phyloP scores from a whole-genome alignment of 2,329 filamentous ascomycete genomes.

The Nemania diffusa region DNA sequence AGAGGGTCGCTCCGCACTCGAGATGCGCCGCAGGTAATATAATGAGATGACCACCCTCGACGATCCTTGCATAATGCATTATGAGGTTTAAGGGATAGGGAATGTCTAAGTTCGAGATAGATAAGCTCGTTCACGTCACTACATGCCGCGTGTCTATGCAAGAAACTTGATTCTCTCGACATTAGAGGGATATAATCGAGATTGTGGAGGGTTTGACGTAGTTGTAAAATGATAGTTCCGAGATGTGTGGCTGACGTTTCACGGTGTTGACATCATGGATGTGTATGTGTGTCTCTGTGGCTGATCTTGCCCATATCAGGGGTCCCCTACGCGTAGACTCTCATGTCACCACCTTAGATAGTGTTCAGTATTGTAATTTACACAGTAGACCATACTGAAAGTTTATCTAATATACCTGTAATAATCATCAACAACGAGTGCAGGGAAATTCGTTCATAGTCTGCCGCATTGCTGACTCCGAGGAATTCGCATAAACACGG shows the following conservation, averaged over 20 bases:
- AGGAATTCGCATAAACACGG: conserved; percentile 46
- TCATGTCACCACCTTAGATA: neutral
- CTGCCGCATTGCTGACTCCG: conserved; percentile 49
- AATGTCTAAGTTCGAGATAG: neutral
- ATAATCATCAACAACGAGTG: neutral
- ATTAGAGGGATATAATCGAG: conserved; percentile 24
- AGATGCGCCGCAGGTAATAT: conserved; percentile 12
- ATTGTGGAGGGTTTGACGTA: conserved; percentile 34
- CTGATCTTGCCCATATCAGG: conserved; percentile 22
- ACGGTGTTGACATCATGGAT: conserved; percentile 1
- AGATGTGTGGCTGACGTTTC: conserved; percentile 10
- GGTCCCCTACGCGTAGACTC: neutral
- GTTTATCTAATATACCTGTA: neutral
- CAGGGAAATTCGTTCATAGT: conserved; percentile 43
- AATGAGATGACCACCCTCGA: conserved; percentile 3
- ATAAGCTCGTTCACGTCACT: conserved; percentile 29
- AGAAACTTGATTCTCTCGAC: conserved; percentile 32
- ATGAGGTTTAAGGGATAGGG: conserved; percentile 11
- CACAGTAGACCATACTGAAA: too few relatives aligned
- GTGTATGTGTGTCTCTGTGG: neutral
- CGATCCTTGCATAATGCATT: conserved; percentile 15
- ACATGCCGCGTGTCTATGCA: neutral
- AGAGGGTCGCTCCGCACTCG: too few relatives aligned
- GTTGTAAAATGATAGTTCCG: conserved; percentile 13
- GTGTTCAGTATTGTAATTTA: too few relatives aligned